phyloP scores from a whole-genome alignment of 495 filamentous ascomycete genomes.

The Penicillium taxi region DNA sequence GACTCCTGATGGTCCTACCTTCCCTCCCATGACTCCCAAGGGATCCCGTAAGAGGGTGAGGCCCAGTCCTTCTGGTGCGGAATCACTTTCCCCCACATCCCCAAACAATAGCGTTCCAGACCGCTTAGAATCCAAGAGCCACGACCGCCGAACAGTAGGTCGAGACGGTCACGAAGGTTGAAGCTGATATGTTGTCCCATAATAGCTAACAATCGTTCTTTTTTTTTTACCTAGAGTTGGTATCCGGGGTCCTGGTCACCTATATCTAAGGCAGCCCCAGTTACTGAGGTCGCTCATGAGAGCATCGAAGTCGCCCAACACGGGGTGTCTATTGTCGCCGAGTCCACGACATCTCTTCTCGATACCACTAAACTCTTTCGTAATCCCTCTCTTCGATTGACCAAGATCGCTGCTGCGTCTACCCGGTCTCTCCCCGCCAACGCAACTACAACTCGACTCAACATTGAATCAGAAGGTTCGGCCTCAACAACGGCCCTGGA shows the following conservation, averaged over 20 bases:
- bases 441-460: constrained; percentile 42
- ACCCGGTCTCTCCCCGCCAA: constrained; percentile 41
- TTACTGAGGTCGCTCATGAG: constrained; percentile 69
- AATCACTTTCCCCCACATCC: constrained; percentile 25
- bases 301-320: constrained; percentile 57
- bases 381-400: constrained; percentile 36
- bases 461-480: constrained; percentile 42
- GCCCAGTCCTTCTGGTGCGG: constrained; percentile 44
- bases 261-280: constrained; percentile 57
- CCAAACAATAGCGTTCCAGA: constrained; percentile 27
- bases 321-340: constrained; percentile 34
- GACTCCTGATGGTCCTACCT: constrained; percentile 26
- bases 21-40: constrained; percentile 39
- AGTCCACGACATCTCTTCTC: constrained; percentile 26
- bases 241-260: constrained; percentile 58
- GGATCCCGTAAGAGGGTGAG: constrained; percentile 58
- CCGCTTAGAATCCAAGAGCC: constrained; percentile 27
- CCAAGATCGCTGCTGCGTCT: constrained; percentile 31
- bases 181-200: no score
- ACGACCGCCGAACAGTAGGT: constrained; percentile 25
- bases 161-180: neutral
- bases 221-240: constrained; percentile 26
- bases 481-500: constrained; percentile 27
- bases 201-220: constrained; percentile 10
- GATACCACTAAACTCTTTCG: constrained; percentile 20